A percentile compares a stretch with the other conserved stretches of the same genome.
These are phyloP conservation scores for Plasmodium gonderi DNA, from an alignment of 169 alveolate genomes.

Conservation along the genomic window DNA sequence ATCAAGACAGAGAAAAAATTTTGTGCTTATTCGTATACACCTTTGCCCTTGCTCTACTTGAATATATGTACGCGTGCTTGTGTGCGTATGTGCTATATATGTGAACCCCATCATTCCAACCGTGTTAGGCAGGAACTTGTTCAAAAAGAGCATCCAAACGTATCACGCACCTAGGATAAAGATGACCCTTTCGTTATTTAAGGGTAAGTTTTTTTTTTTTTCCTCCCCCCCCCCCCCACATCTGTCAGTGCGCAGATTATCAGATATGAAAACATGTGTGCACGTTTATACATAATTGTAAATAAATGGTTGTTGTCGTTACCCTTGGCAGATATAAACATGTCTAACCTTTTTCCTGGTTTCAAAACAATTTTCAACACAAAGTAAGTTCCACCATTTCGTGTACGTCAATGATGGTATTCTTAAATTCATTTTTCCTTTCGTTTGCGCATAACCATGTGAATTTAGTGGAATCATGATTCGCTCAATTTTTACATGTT, in stretches of 20 bases:
- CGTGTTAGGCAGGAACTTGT: constrained; percentile 13
- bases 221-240: neutral
- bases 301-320: neutral
- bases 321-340: constrained; percentile 11
- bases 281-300: neutral
- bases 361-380: constrained; percentile 48
- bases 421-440: neutral
- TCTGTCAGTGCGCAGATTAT: neutral
- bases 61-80: too few relatives aligned
- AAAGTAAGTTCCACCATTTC: constrained; percentile 7
- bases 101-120: neutral
- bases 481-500: neutral
- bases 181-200: constrained; percentile 16
- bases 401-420: neutral
- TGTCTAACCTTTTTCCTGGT: constrained; percentile 58
- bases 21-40: too few relatives aligned
- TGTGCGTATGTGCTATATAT: neutral
- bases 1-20: too few relatives aligned
- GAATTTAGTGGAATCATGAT: too few relatives aligned
- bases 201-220: constrained; percentile 30
- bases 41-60: too few relatives aligned
- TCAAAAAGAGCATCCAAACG: constrained; percentile 5
- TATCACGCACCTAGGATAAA: constrained; percentile 19
- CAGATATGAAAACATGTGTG: neutral
- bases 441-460: neutral